A percentile compares a stretch with the other conserved stretches of the same genome.
phyloP scores from a whole-genome alignment of 169 alveolate genomes.

The Babesia bigemina region DNA sequence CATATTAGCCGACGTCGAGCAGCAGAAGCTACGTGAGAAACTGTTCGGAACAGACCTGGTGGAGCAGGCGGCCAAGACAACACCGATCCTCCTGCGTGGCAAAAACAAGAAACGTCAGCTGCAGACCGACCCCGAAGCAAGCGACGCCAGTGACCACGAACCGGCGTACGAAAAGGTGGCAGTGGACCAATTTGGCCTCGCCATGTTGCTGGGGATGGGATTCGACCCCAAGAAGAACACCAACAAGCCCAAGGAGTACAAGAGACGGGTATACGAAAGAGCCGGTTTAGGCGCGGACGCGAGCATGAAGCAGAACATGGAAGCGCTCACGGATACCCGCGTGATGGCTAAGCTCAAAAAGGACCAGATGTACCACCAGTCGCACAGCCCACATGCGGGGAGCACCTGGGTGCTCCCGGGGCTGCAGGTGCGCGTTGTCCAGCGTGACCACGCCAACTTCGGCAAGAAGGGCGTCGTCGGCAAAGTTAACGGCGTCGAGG shows the following conservation, averaged over 20 bases:
- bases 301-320: conserved; percentile 59
- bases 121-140: not conserved
- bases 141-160: not conserved
- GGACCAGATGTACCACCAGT: conserved; percentile 42
- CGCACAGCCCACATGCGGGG: not conserved
- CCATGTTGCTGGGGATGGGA: conserved; percentile 79
- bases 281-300: conserved; percentile 74
- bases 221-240: conserved; percentile 66
- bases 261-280: conserved; percentile 54
- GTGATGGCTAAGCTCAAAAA: conserved; percentile 53
- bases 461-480: conserved; percentile 46
- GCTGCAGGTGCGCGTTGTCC: conserved; percentile 35
- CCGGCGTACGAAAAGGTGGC: conserved; percentile 67
- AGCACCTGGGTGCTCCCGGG: conserved; percentile 41
- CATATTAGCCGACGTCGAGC: conserved; percentile 38
- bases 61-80: conserved; percentile 31
- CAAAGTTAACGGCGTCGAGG: not conserved
- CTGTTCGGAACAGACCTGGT: conserved; percentile 45
- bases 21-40: conserved; percentile 33
- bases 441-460: conserved; percentile 23
- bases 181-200: conserved; percentile 72
- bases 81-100: conserved; percentile 46
- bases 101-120: conserved; percentile 1
- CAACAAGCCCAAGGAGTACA: conserved; percentile 63
- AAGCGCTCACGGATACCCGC: conserved; percentile 26